Conservation (phyloP, 768 basidiomycete genomes). For the Cystofilobasidium ferigula region DNA sequence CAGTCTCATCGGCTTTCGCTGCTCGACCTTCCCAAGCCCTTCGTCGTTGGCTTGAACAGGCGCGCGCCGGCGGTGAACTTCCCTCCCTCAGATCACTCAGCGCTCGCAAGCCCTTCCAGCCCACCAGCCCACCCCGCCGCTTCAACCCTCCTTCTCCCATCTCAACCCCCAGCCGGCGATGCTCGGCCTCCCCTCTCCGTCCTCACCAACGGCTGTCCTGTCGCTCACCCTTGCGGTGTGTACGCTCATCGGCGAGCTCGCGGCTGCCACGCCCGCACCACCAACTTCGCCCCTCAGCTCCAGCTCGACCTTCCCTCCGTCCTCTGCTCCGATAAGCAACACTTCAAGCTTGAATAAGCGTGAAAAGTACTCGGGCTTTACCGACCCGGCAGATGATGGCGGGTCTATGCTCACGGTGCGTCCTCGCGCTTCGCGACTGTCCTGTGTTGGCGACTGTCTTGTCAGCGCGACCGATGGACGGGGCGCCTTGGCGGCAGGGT, state of each 20-base stretch:
- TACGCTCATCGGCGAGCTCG: too few species aligned
- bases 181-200: not conserved
- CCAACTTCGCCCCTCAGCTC: not conserved
- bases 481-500: too few species aligned
- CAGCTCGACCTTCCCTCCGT: too few species aligned
- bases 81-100: too few species aligned
- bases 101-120: too few species aligned
- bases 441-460: too few species aligned
- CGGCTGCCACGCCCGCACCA: not conserved
- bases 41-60: too few species aligned
- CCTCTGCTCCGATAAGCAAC: not conserved
- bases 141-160: not conserved
- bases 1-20: too few species aligned
- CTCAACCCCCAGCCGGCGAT: not conserved
- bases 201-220: not conserved
- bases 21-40: too few species aligned
- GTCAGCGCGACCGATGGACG: too few species aligned
- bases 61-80: too few species aligned
- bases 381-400: not conserved
- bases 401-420: constrained; percentile 19
- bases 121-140: too few species aligned
- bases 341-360: not conserved
- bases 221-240: not conserved
- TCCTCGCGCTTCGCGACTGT: not conserved
- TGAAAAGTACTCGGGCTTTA: not conserved